Percentiles rank a stretch among this genome's conserved stretches.
These are phyloP conservation scores for Xylariaceae sp. DNA, from an alignment of 2,329 filamentous ascomycete species.

Conservation along the genomic window DNA sequence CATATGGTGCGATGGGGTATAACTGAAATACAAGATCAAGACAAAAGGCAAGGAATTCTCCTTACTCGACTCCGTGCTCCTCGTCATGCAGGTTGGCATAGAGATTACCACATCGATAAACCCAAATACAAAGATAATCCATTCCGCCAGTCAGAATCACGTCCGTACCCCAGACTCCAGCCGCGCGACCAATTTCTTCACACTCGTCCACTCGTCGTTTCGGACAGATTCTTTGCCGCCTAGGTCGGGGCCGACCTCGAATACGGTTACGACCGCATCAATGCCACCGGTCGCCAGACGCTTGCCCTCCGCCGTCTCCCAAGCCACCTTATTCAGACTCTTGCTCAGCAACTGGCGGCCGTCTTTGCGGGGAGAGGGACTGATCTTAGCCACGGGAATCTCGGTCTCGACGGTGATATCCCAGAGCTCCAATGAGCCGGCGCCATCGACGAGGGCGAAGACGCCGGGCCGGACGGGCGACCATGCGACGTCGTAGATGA, in stretches of 20 bases:
- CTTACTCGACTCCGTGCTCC: too few relatives aligned
- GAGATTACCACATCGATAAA: constrained; percentile 5
- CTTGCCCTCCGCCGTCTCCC: constrained; percentile 87
- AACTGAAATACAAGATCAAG: too few relatives aligned
- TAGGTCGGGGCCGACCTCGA: constrained; percentile 79
- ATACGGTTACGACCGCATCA: constrained; percentile 84
- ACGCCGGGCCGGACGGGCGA: constrained; percentile 90
- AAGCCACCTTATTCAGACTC: constrained; percentile 90
- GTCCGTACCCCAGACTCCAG: constrained; percentile 55
- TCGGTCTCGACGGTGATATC: constrained; percentile 90
- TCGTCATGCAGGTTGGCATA: too few relatives aligned
- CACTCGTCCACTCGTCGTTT: constrained; percentile 85
- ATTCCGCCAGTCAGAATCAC: constrained; percentile 4
- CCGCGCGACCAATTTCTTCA: constrained; percentile 82
- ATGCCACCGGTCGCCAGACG: constrained; percentile 86
- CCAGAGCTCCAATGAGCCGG: constrained; percentile 90
- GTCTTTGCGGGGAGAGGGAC: constrained; percentile 61
- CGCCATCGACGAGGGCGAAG: constrained; percentile 91
- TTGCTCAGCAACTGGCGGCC: constrained; percentile 69
- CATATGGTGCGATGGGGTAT: too few relatives aligned
- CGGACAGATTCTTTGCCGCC: constrained; percentile 81
- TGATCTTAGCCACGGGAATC: constrained; percentile 79
- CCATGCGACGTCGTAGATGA: constrained; percentile 96
- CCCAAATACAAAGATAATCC: constrained; percentile 34
- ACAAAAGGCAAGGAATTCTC: too few relatives aligned